phyloP scores from a whole-genome alignment of 305 asterid genomes.

The Fraxinus baroniana region DNA sequence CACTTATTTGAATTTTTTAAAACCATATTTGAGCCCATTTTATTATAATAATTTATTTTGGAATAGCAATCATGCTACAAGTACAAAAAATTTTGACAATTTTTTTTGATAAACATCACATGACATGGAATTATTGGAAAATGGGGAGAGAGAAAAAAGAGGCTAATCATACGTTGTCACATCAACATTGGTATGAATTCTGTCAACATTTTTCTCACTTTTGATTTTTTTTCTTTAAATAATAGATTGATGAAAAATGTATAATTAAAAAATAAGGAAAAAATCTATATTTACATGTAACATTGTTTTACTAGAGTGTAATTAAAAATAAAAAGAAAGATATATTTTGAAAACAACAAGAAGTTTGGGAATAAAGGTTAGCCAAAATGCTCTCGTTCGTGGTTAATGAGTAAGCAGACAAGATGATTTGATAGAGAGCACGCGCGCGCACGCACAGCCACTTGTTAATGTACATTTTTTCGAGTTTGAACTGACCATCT shows the following conservation, averaged over 20 bases:
- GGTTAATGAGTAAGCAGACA: background rate
- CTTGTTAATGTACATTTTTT: background rate
- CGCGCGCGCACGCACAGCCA: background rate
- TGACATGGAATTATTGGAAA: background rate
- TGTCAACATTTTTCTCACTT: background rate
- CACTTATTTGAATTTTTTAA: background rate
- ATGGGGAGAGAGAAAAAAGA: background rate
- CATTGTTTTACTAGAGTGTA: too few relatives aligned
- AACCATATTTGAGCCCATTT: background rate
- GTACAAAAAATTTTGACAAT: too few relatives aligned
- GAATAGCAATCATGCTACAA: too few relatives aligned
- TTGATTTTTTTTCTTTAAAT: too few relatives aligned
- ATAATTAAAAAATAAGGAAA: too few relatives aligned
- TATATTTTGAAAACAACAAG: too few relatives aligned
- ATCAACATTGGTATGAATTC: background rate
- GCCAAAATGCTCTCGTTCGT: background rate
- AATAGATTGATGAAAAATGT: background rate
- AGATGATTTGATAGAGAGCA: background rate
- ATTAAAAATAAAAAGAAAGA: too few relatives aligned
- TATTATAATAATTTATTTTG: background rate
- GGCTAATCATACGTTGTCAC: background rate
- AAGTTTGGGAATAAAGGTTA: background rate
- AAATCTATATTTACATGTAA: too few relatives aligned
- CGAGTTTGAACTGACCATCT: background rate
- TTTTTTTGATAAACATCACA: background rate